Conservation (phyloP, 495 filamentous ascomycete species). For the Penicillium simplicissimum region DNA sequence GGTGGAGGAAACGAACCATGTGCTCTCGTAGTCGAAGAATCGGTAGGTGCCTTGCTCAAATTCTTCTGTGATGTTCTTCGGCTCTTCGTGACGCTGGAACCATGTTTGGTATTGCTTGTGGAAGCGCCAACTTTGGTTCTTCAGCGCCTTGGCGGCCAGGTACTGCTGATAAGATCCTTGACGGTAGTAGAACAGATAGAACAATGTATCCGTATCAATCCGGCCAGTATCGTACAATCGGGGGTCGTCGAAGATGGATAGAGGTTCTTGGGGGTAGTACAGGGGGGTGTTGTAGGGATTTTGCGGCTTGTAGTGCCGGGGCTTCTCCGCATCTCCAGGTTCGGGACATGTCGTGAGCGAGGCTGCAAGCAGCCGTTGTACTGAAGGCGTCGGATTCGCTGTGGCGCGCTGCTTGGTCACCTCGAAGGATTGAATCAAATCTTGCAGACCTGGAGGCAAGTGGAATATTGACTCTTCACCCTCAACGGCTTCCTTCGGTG, state of each 20-base stretch:
- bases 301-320: conserved; percentile 79
- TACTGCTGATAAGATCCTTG: conserved; percentile 96
- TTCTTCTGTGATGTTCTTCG: conserved; percentile 96
- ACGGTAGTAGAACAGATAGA: conserved; percentile 98
- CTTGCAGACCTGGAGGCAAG: conserved; percentile 85
- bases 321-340: conserved; percentile 74
- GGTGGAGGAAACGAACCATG: conserved; percentile 69
- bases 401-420: conserved; percentile 67
- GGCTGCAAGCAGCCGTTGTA: conserved; percentile 67
- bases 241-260: conserved; percentile 87
- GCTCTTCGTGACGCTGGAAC: conserved; percentile 98
- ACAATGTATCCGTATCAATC: conserved; percentile 94
- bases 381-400: conserved; percentile 58
- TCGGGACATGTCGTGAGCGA: conserved; percentile 74
- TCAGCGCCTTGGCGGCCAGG: conserved; percentile 91
- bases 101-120: conserved; percentile 99
- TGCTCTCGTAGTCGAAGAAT: conserved; percentile 99
- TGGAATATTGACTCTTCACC: conserved; percentile 84
- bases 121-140: conserved; percentile 97
- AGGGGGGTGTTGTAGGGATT: conserved; percentile 74
- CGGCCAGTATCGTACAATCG: conserved; percentile 70
- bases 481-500: conserved; percentile 34
- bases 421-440: conserved; percentile 88
- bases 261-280: conserved; percentile 89
- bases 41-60: conserved; percentile 98